phyloP scores from a whole-genome alignment of 306 rosid species.

The Echinosophora koreensis region DNA sequence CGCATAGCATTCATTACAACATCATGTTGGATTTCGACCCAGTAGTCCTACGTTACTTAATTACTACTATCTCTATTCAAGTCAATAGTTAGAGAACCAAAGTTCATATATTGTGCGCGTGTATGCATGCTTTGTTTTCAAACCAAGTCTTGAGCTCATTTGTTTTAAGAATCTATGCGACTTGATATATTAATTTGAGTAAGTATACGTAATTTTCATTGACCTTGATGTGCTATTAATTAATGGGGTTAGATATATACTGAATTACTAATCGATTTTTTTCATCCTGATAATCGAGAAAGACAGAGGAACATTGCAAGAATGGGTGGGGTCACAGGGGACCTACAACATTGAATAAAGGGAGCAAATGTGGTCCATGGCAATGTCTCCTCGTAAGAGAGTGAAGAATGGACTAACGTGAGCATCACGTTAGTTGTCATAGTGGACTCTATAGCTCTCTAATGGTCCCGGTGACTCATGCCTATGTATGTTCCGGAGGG shows the following conservation, averaged over 20 bases:
- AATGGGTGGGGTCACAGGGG: constrained; percentile 45
- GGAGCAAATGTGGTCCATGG: constrained; percentile 66
- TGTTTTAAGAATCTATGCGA: constrained; percentile 31
- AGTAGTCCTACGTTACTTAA: not conserved
- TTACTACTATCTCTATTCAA: not conserved
- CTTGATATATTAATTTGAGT: constrained; percentile 30
- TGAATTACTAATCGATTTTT: not conserved
- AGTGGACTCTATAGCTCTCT: constrained; percentile 45
- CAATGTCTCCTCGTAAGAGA: constrained; percentile 63
- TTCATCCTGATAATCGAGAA: not conserved
- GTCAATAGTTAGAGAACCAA: constrained; percentile 38
- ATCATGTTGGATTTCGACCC: constrained; percentile 35
- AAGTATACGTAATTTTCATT: constrained; percentile 53
- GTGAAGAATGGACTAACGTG: constrained; percentile 68
- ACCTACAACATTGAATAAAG: constrained; percentile 58
- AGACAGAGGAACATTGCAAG: constrained; percentile 22
- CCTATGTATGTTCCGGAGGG: constrained; percentile 51
- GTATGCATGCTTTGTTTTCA: not conserved
- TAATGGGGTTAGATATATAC: not conserved
- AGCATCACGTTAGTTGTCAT: constrained; percentile 83
- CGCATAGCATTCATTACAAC: constrained; percentile 32
- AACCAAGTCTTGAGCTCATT: constrained; percentile 5
- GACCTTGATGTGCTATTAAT: constrained; percentile 34
- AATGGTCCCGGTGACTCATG: constrained; percentile 54
- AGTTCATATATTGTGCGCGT: not conserved